Conservation (phyloP, 2,329 filamentous ascomycete genomes). For the Claviceps lovelessii region DNA sequence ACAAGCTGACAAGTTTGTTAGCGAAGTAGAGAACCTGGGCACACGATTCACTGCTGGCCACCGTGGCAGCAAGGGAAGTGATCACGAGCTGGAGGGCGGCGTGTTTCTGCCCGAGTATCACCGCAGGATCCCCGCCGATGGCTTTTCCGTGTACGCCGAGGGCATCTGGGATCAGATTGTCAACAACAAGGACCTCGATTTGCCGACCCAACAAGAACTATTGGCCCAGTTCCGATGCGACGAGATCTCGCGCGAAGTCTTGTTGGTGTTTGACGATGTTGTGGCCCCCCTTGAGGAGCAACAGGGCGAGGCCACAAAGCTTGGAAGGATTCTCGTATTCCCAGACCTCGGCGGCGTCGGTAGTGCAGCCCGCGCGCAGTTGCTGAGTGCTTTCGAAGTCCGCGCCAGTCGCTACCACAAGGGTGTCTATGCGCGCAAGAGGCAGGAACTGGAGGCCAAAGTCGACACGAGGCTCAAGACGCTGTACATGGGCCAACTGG, state of each 20-base stretch:
- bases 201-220: conserved; percentile 93
- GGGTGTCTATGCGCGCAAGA: conserved; percentile 79
- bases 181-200: conserved; percentile 92
- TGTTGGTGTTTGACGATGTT: conserved; percentile 68
- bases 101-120: conserved; percentile 92
- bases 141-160: conserved; percentile 86
- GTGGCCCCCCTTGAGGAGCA: conserved; percentile 74
- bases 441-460: conserved; percentile 69
- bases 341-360: conserved; percentile 61
- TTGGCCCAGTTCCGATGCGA: conserved; percentile 95
- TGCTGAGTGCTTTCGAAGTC: conserved; percentile 71
- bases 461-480: conserved; percentile 78
- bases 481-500: conserved; percentile 77
- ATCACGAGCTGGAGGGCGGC: conserved; percentile 62
- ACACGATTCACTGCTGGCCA: conserved; percentile 71
- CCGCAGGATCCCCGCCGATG: conserved; percentile 86
- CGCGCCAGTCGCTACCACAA: conserved; percentile 95
- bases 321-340: conserved; percentile 62
- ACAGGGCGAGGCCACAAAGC: conserved; percentile 58
- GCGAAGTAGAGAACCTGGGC: conserved; percentile 67
- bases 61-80: conserved; percentile 51
- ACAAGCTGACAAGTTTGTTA: conserved; percentile 78
- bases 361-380: conserved; percentile 54
- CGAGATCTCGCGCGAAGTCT: conserved; percentile 83
- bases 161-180: conserved; percentile 98